Evolutionary conservation across 768 basidiomycete genomes (phyloP).

Genomic region (Mycena rebaudengoi): DNA sequence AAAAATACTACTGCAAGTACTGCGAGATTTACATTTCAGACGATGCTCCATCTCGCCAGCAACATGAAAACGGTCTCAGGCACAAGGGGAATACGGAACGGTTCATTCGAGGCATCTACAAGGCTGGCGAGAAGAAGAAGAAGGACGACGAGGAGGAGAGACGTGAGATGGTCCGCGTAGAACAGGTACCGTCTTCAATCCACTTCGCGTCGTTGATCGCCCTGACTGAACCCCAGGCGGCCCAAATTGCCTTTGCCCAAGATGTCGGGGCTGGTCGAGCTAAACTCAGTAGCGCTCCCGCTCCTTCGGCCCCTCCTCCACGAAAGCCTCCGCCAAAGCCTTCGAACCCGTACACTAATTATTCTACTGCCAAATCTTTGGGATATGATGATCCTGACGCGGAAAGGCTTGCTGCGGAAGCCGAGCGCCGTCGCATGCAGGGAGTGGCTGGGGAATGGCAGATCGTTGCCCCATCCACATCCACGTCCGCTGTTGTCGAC

Average conservation of each 20-base stretch:
- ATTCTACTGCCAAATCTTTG: slow-evolving; percentile 86
- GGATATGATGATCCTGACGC: slow-evolving; percentile 83
- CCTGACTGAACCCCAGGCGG: slow-evolving; percentile 69
- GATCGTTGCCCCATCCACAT: slow-evolving; percentile 62
- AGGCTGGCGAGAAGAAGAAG: slow-evolving; percentile 88
- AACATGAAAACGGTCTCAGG: slow-evolving; percentile 92
- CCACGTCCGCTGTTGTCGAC: slow-evolving; percentile 33
- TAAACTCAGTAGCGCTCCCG: slow-evolving; percentile 38
- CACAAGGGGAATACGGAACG: slow-evolving; percentile 96
- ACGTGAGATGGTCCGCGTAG: slow-evolving; percentile 86
- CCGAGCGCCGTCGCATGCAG: slow-evolving; percentile 64
- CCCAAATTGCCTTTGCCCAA: slow-evolving; percentile 79
- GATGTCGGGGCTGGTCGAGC: slow-evolving; percentile 79
- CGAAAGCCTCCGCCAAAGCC: slow-evolving; percentile 60
- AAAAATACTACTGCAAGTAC: slow-evolving; percentile 96
- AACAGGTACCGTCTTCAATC: slow-evolving; percentile 61
- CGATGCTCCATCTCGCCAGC: slow-evolving; percentile 89
- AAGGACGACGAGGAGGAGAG: slow-evolving; percentile 87
- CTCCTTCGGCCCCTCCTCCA: slow-evolving; percentile 27
- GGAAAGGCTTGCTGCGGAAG: slow-evolving; percentile 67
- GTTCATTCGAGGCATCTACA: slow-evolving; percentile 92
- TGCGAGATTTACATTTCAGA: slow-evolving; percentile 97
- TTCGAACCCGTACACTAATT: slow-evolving; percentile 79
- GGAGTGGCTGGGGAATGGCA: slow-evolving; percentile 86
- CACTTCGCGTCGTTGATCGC: not conserved